phyloP scores from a whole-genome alignment of 116 monocot genomes.

The Posidonia oceanica region DNA sequence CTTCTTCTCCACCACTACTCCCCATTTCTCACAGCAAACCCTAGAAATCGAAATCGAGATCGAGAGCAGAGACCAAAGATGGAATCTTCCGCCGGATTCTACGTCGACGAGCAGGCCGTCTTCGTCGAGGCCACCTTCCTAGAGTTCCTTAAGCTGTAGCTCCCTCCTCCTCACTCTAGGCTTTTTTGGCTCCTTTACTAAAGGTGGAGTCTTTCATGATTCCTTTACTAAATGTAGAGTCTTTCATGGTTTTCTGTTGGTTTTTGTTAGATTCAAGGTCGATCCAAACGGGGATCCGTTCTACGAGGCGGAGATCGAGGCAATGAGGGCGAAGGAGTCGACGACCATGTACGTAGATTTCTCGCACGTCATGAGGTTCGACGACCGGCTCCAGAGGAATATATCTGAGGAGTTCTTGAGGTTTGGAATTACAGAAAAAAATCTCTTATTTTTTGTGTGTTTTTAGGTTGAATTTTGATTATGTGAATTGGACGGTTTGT shows the following conservation, averaged over 20 bases:
- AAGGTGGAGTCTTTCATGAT: neutral
- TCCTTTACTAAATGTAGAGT: neutral
- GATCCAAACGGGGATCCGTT: slow-evolving; percentile 52
- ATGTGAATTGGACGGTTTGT: neutral
- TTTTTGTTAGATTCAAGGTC: slow-evolving; percentile 44
- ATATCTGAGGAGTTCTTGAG: slow-evolving; percentile 89
- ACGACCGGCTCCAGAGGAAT: slow-evolving; percentile 77
- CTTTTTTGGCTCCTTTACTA: neutral
- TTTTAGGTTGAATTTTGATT: neutral
- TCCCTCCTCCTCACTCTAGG: neutral
- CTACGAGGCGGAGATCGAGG: slow-evolving; percentile 89
- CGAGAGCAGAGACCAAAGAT: slow-evolving; percentile 20
- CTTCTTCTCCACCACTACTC: no score
- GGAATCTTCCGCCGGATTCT: slow-evolving; percentile 59
- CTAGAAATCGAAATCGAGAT: neutral
- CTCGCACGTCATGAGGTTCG: slow-evolving; percentile 87
- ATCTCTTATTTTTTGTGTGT: neutral
- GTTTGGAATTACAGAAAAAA: slow-evolving; percentile 7
- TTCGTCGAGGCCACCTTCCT: slow-evolving; percentile 86
- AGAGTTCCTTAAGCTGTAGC: slow-evolving; percentile 78
- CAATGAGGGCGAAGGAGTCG: slow-evolving; percentile 72
- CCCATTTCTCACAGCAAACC: no score
- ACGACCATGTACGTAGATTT: slow-evolving; percentile 95
- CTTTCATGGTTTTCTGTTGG: neutral
- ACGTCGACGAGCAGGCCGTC: slow-evolving; percentile 78